Conservation (phyloP, 108 stramenopile genomes). For the Aurantiochytrium sp. region DNA sequence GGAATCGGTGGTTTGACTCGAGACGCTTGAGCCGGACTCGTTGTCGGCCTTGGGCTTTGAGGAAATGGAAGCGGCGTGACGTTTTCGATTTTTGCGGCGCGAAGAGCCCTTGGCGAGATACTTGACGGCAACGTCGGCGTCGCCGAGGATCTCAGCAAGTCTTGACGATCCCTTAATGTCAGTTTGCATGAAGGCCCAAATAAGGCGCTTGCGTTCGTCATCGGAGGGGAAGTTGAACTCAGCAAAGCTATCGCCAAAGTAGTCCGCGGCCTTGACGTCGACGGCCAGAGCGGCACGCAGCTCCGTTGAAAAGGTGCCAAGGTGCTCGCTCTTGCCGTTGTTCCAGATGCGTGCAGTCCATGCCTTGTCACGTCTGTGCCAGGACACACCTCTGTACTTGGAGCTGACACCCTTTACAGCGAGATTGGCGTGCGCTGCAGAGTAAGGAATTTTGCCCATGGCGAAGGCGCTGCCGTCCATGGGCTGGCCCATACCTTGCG, state of each 20-base stretch:
- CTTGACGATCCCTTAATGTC: background rate
- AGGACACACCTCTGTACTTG: background rate
- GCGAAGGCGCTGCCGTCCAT: background rate
- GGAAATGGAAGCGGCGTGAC: background rate
- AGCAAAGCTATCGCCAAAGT: background rate
- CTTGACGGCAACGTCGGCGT: background rate
- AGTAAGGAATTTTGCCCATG: background rate
- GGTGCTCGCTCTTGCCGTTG: background rate
- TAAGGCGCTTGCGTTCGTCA: background rate
- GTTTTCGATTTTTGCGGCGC: background rate
- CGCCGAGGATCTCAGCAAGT: background rate
- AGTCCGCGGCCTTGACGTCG: background rate
- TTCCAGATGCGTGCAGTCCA: background rate
- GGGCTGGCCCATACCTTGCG: no score
- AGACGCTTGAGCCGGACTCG: background rate
- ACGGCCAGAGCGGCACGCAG: background rate
- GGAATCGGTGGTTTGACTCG: background rate
- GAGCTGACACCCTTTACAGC: background rate
- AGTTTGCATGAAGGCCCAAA: background rate
- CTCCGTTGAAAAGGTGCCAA: background rate
- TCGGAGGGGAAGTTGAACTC: background rate
- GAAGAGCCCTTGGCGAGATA: background rate
- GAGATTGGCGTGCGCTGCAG: background rate
- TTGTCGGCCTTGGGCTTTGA: background rate
- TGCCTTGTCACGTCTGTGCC: background rate